These are phyloP conservation scores for Kodamaea jinghongensis DNA, from an alignment of 805 yeast genomes.

Conservation along the genomic window DNA sequence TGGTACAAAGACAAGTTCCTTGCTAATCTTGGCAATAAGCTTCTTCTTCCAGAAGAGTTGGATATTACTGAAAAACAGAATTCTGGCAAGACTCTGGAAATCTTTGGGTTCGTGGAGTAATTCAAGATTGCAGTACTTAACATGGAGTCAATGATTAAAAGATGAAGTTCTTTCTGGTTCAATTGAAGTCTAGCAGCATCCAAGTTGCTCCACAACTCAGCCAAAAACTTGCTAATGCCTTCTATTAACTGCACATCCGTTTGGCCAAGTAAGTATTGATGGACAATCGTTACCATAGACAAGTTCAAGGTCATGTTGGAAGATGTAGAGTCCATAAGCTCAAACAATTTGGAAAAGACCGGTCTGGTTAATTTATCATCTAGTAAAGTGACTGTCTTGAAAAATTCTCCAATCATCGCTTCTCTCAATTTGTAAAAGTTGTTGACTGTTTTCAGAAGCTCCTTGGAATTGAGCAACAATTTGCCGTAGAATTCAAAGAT, in stretches of 20 bases:
- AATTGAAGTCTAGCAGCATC: slow-evolving; percentile 59
- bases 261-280: slow-evolving; percentile 12
- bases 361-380: not conserved
- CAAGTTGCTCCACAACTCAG: slow-evolving; percentile 56
- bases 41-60: slow-evolving; percentile 60
- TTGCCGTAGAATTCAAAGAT: slow-evolving; percentile 14
- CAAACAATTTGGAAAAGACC: slow-evolving; percentile 4
- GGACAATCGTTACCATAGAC: slow-evolving; percentile 22
- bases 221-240: slow-evolving; percentile 31
- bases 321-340: slow-evolving; percentile 16
- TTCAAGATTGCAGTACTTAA: slow-evolving; percentile 42
- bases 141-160: slow-evolving; percentile 49
- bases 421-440: slow-evolving; percentile 46
- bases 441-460: slow-evolving; percentile 20
- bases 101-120: slow-evolving; percentile 27
- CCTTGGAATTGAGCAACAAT: slow-evolving; percentile 20
- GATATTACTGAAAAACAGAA: slow-evolving; percentile 45
- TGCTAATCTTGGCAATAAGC: slow-evolving; percentile 62
- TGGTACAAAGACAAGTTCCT: slow-evolving; percentile 46
- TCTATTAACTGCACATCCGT: slow-evolving; percentile 10
- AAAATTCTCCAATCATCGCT: slow-evolving; percentile 32
- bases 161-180: slow-evolving; percentile 64
- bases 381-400: slow-evolving; percentile 9
- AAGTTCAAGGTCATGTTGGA: slow-evolving; percentile 24
- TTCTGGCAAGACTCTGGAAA: slow-evolving; percentile 25